Base-by-base conservation (phyloP, 768 basidiomycete genomes). In the Hericium rajendrae region DNA sequence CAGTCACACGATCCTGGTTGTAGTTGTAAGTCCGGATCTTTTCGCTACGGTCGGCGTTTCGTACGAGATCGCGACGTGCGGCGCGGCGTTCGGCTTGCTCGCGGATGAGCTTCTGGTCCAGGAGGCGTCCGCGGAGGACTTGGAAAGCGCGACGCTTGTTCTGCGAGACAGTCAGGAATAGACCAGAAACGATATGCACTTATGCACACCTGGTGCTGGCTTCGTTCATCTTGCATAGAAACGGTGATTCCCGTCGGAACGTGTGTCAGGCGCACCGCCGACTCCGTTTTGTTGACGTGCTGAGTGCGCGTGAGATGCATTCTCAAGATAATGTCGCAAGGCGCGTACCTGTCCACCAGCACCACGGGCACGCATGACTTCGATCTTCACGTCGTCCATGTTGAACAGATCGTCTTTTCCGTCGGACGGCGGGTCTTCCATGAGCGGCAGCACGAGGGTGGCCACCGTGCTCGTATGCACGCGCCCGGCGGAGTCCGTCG, bases 261-360 rank as follows among this genome's bases (percentile, higher is more conserved):
- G 65, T 99, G 97, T 0, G 93, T 95, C 48, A 98, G 71, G 1
- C 97, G 85, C 20, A 99, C 94, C 2, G 97, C 95, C 2, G 95
- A 97, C 71, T 99, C 97, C 0, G 97, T 98, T 78, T 88, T 91
- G 73, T 99, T 99, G 65, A 98, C 97, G 71, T 98, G 95, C 88
- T 97, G 62, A 10, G 18, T 38, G 22, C 16, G 11, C 37, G 48
- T 28, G 51, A 49, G 40, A 8, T 46, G 11, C 48, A 39, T 39
- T 13, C 40, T 38, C 9, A 15, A 48, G 8, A 41, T 38, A 12
- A 15, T 13, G 18, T 13, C 5, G 18, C 15, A 16, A 26, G 24
- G 38, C 1, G 64, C 74, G 54, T 59, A 91, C 91, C 78, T 97
- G 94, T 15, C 97, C 95, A 48, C 97, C 97, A 6, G 97, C 95